Evolutionary conservation across 1,284 basidiomycete genomes (phyloP).

Genomic region (Apiotrichum domesticum): DNA sequence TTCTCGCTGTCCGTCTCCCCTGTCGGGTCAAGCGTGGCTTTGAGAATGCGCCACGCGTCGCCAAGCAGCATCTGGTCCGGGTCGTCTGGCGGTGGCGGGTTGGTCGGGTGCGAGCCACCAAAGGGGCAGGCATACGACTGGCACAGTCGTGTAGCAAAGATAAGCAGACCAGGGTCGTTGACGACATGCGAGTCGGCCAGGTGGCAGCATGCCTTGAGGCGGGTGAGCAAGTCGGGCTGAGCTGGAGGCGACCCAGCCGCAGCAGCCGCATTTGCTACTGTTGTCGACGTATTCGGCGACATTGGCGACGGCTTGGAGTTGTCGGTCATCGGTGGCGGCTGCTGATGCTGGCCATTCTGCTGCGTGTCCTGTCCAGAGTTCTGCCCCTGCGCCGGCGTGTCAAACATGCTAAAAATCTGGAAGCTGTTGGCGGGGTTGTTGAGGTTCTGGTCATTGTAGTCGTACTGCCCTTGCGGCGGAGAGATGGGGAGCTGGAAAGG

Average conservation of each 20-base stretch:
- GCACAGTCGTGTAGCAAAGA: slow-evolving; percentile 46
- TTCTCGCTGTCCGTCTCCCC: slow-evolving; percentile 43
- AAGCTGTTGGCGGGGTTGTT: slow-evolving; percentile 3
- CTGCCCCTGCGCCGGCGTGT: not conserved
- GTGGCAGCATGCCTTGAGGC: slow-evolving; percentile 45
- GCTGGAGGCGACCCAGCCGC: slow-evolving; percentile 6
- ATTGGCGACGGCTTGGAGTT: slow-evolving; percentile 12
- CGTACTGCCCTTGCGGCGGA: slow-evolving; percentile 25
- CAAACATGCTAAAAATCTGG: slow-evolving; percentile 17
- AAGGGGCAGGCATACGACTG: slow-evolving; percentile 42
- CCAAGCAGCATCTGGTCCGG: slow-evolving; percentile 41
- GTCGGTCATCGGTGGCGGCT: not conserved
- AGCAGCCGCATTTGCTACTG: not conserved
- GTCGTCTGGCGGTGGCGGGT: slow-evolving; percentile 26
- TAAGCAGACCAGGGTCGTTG: slow-evolving; percentile 45
- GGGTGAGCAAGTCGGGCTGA: slow-evolving; percentile 43
- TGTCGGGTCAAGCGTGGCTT: slow-evolving; percentile 37
- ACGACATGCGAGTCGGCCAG: slow-evolving; percentile 46
- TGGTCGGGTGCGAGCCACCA: slow-evolving; percentile 33
- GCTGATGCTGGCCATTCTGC: slow-evolving; percentile 4
- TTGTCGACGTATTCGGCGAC: slow-evolving; percentile 6
- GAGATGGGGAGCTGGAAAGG: slow-evolving; percentile 37
- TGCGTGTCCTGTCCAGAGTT: not conserved
- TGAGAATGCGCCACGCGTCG: slow-evolving; percentile 42
- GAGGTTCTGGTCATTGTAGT: slow-evolving; percentile 6